A percentile compares a stretch with the other conserved stretches of the same genome.
Conservation (phyloP, 495 filamentous ascomycete genomes). For the Hypoxylon cercidicola region DNA sequence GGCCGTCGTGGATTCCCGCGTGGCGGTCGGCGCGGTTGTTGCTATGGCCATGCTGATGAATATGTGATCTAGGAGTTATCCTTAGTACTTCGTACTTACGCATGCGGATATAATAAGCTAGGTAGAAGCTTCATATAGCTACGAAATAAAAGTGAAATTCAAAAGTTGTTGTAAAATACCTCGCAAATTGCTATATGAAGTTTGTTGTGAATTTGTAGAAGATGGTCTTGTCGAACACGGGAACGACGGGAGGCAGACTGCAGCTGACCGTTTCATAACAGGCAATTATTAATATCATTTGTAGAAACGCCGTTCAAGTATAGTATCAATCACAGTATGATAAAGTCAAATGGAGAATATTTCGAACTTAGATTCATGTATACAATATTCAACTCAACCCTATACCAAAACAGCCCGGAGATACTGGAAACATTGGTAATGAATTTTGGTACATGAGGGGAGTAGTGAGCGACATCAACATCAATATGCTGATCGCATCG, state of each 20-base stretch:
- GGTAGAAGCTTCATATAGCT: not conserved
- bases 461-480: constrained; percentile 42
- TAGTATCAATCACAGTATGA: not conserved
- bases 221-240: not conserved
- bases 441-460: constrained; percentile 43
- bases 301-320: not conserved
- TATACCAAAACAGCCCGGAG: constrained; percentile 2
- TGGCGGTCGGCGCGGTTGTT: not conserved
- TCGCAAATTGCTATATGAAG: no score
- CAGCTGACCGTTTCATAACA: not conserved
- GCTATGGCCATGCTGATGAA: constrained; percentile 6
- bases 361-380: constrained; percentile 18
- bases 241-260: not conserved
- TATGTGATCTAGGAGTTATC: constrained; percentile 4
- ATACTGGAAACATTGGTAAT: constrained; percentile 20
- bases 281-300: no score
- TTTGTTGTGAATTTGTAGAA: no score
- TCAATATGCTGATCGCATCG: constrained; percentile 18
- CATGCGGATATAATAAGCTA: not conserved
- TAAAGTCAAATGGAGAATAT: not conserved
- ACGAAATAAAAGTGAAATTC: not conserved
- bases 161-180: not conserved
- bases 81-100: no score
- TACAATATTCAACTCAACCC: constrained; percentile 19
- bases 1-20: not conserved